These are phyloP conservation scores for Paramecium octaurelia DNA, from an alignment of 73 alveolate species.

Conservation along the genomic window DNA sequence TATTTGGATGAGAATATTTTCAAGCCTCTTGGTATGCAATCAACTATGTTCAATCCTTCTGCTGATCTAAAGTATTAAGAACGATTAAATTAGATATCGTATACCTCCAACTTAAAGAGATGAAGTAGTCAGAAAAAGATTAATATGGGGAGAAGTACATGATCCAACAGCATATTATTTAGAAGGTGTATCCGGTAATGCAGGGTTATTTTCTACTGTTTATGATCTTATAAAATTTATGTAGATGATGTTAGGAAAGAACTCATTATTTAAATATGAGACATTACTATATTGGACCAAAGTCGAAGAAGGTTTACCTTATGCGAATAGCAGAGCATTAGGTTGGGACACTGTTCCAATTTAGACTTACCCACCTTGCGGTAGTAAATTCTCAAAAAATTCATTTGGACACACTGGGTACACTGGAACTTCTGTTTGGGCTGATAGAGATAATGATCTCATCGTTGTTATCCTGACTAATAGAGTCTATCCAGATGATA, in stretches of 20 bases:
- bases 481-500: slow-evolving; percentile 61
- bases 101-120: slow-evolving; percentile 55
- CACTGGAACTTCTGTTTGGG: slow-evolving; percentile 64
- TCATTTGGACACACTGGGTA: slow-evolving; percentile 64
- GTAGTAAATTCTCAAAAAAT: slow-evolving; percentile 33
- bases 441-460: slow-evolving; percentile 56
- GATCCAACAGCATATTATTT: slow-evolving; percentile 62
- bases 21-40: slow-evolving; percentile 49
- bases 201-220: slow-evolving; percentile 60
- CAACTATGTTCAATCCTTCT: slow-evolving; percentile 52
- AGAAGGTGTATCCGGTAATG: slow-evolving; percentile 67
- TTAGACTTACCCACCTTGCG: slow-evolving; percentile 53
- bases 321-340: slow-evolving; percentile 51
- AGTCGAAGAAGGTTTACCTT: slow-evolving; percentile 9
- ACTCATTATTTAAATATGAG: not conserved
- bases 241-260: slow-evolving; percentile 60
- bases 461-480: slow-evolving; percentile 52
- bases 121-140: not conserved
- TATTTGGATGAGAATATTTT: slow-evolving; percentile 30
- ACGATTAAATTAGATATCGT: not conserved
- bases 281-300: slow-evolving; percentile 47
- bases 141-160: slow-evolving; percentile 60
- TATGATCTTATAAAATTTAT: slow-evolving; percentile 52
- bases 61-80: not conserved
- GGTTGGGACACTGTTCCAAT: slow-evolving; percentile 66